Conservation (phyloP, 495 filamentous ascomycete genomes). For the Penicillium desertorum region DNA sequence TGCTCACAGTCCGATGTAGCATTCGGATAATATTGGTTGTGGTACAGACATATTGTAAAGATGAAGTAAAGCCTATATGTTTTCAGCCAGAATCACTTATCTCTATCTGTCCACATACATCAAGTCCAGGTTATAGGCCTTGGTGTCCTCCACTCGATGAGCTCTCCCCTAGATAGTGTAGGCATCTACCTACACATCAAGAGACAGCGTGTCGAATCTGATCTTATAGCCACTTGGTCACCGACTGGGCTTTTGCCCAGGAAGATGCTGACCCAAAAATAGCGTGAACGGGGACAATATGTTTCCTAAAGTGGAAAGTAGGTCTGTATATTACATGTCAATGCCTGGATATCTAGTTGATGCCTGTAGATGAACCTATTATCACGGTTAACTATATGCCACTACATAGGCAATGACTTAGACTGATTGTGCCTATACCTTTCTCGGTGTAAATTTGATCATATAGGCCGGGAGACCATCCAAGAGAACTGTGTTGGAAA, state of each 20-base stretch:
- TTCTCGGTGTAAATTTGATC: too few species aligned
- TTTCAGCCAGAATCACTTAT: background rate
- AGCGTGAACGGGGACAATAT: background rate
- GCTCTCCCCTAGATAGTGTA: too few species aligned
- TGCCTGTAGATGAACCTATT: too few species aligned
- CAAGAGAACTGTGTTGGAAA: too few species aligned
- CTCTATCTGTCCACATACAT: background rate
- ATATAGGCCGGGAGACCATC: too few species aligned
- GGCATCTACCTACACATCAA: too few species aligned
- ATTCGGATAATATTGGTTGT: slow-evolving; percentile 4
- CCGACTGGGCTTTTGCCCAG: too few species aligned
- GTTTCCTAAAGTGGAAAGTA: background rate
- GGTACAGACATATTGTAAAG: background rate
- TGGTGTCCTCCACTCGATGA: background rate
- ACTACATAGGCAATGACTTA: background rate
- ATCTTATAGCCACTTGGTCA: too few species aligned
- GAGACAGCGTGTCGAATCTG: too few species aligned
- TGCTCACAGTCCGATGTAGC: background rate
- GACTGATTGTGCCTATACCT: background rate
- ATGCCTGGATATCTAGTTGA: background rate
- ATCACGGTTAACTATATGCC: too few species aligned
- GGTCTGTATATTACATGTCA: background rate
- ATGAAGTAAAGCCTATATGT: background rate
- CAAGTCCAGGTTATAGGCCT: background rate
- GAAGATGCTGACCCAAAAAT: background rate